Conservation (phyloP, 306 rosid genomes). For the Prinsepia uniflora region DNA sequence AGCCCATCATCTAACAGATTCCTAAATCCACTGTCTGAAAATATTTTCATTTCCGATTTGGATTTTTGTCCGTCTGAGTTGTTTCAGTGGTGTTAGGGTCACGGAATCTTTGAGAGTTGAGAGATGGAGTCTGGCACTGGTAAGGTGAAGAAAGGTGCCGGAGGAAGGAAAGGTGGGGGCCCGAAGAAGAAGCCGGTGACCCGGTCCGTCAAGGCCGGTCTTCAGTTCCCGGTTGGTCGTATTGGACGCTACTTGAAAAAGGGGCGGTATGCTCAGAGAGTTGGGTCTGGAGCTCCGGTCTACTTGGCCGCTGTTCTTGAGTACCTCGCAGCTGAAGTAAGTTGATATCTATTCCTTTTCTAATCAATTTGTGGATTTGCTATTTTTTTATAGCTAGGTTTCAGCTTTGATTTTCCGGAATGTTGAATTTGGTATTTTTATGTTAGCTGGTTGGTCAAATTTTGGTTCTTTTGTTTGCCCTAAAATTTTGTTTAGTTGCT, state of each 20-base stretch:
- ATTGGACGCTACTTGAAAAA: conserved; percentile 70
- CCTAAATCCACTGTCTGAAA: neutral
- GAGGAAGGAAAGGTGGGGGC: conserved; percentile 60
- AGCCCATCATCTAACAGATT: neutral
- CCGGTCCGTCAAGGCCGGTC: conserved; percentile 59
- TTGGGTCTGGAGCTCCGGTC: conserved; percentile 68
- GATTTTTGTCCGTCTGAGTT: neutral
- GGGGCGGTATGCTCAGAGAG: conserved; percentile 58
- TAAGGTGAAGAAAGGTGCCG: conserved; percentile 63
- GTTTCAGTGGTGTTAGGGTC: neutral
- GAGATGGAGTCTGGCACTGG: conserved; percentile 45
- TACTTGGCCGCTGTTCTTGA: conserved; percentile 76
- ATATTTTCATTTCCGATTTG: neutral
- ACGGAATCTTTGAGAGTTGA: neutral
- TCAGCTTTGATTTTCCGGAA: neutral
- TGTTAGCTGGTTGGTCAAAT: neutral
- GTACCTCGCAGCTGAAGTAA: conserved; percentile 73
- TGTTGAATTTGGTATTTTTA: neutral
- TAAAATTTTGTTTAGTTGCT: conserved; percentile 6
- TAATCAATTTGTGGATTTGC: neutral
- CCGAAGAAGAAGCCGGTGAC: conserved; percentile 76
- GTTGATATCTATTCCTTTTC: no score
- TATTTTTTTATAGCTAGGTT: neutral
- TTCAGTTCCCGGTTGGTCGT: conserved; percentile 77
- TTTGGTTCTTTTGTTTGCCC: neutral